Evolutionary conservation across 305 asterid species (phyloP), one percentile per base, ranked within the genome.

Genomic region (Striga hermonthica): DNA sequence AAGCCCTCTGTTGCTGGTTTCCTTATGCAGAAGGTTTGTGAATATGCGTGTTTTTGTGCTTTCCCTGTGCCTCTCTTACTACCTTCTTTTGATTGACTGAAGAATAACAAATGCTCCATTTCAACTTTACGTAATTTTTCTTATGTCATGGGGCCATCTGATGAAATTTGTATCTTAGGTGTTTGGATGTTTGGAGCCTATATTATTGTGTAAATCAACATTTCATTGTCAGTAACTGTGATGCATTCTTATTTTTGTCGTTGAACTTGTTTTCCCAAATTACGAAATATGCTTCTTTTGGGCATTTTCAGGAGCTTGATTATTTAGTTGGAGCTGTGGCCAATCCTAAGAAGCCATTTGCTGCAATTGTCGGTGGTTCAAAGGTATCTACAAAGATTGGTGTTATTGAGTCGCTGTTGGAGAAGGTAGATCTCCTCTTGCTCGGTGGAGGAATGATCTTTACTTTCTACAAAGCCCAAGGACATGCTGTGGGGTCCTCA

Each of bases 1-100:
- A 88, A 85, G 76, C 95, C 95, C 43, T 76, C 95, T n/a, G 87
- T 85, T 73, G 86, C 90, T 64, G 95, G 93, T 28, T 88, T 85
- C 84, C 93, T 88, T 57, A 58, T 87, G 64, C 95, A 87, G 71
- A 87, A 87, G 86, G 95, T 84, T 63, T 45, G 75, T 22, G 12
- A 35, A 12, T 54, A 67, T 64, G 44, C 22, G 57, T 57, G 12
- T 7, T 53, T 16, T 8, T 53, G 37, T 47, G 53, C 6, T 12
- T 2, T 10, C 7, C 52, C 52, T 45, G 52, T 6, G 11, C 50
- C 52, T 10, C n/a, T 45, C 14, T 9, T 45, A 45, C 12, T 45
- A 45, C 12, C 48, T 5, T 40, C 45, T 40, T 43, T 11, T 43
- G 48, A 6, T 43, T 43, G 48, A 43, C 7, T 43, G 48, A 43